Evolutionary conservation across 306 rosid species (phyloP), one percentile per base, ranked within the genome.

Genomic region (Vigna radiata): DNA sequence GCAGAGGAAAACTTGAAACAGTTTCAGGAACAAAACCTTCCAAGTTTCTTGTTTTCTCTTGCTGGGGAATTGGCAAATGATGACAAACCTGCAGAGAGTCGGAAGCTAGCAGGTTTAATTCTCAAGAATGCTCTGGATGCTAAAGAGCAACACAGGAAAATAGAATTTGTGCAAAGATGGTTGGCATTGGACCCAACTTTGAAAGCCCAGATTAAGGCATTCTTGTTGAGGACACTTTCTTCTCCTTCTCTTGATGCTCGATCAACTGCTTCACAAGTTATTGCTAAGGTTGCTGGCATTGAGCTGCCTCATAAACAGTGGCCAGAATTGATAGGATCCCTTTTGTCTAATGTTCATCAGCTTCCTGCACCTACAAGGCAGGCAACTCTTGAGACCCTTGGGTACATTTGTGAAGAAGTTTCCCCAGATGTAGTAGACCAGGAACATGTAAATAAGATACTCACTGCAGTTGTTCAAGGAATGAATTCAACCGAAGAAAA

Each of bases 111-210:
- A 0, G 98, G 98, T 77, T 70, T 94, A 77, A 86, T 94, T 60
- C 93, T 94, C 43, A 94, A 94, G 91, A 94, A 94, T 85, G 97
- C 97, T 12, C 70, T 94, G 87, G 97, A 94, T 85, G 96, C 98
- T 10, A 94, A 94, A 70, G 98, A 94, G 54, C 96, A 94, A n/a
- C 92, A 87, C 66, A 87, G 93, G 72, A 94, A 94, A 84, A 72
- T 85, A 53, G 98, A 91, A 65, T 88, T 91, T 47, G 88, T 88
- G 15, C 94, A 94, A 53, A 91, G 94, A 78, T 94, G 98, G 98
- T 68, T 94, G 68, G 72, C 94, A 1, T 69, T 94, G 83, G 98
- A 91, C 64, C 75, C 87, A 60, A 41, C 88, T 17, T 86, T 67
- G 62, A 94, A 81, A 84, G 77, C 97, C 64, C 97, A 91, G 87